phyloP scores from a whole-genome alignment of 805 yeast species.

The Millerozyma acaciae region DNA sequence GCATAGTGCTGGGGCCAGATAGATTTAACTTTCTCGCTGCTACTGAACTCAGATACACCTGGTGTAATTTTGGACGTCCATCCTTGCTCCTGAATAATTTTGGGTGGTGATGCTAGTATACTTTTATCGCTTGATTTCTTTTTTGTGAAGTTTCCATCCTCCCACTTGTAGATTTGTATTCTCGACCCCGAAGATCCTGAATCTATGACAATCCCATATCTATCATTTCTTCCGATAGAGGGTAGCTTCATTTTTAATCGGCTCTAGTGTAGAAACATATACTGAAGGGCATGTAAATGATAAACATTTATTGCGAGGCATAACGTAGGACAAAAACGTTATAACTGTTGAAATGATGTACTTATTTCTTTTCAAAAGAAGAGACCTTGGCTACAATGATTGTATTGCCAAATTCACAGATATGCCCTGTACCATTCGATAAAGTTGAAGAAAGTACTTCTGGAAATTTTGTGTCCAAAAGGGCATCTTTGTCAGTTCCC shows the following conservation, averaged over 20 bases:
- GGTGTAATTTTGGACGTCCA: constrained; percentile 79
- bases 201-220: constrained; percentile 86
- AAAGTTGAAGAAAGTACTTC: no score
- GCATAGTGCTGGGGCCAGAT: constrained; percentile 73
- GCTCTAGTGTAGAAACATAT: no score
- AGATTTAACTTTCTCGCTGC: constrained; percentile 39
- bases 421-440: no score
- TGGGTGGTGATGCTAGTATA: constrained; percentile 58
- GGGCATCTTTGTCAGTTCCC: constrained; percentile 14
- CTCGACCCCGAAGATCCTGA: constrained; percentile 97
- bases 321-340: no score
- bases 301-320: no score
- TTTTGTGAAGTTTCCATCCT: constrained; percentile 32
- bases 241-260: constrained; percentile 6
- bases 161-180: constrained; percentile 80
- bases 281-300: no score
- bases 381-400: no score
- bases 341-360: no score
- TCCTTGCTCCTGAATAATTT: constrained; percentile 53
- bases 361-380: no score
- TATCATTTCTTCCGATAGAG: constrained; percentile 12
- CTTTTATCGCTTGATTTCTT: constrained; percentile 22
- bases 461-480: constrained; percentile 12
- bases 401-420: no score
- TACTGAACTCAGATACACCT: constrained; percentile 70